Evolutionary conservation across 2,329 filamentous ascomycete species (phyloP), one percentile per base, ranked within the genome.

Genomic region (Cercospora brassicicola): DNA sequence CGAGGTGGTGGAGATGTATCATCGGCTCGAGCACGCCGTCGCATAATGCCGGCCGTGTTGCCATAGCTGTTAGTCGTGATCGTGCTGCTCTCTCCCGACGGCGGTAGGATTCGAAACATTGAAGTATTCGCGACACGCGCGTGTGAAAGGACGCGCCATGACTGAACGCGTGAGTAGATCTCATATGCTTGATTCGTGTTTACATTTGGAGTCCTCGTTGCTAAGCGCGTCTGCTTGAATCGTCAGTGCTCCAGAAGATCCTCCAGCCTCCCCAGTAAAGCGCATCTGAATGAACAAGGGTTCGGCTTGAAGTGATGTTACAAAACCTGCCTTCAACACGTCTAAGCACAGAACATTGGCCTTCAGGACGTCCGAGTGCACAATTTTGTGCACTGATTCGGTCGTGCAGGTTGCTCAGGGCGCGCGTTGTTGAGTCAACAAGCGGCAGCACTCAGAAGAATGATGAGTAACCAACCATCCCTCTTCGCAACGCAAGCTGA

Each of bases 51-150:
- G 28, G 61, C 61, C 4, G 15, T 63, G 61, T 63, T 63, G 42
- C 61, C 61, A 63, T 63, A 55, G 61, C 61, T 55, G 61, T 63
- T 63, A 28, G 42, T 55, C 9, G 61, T 63, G 30, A 63, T 53
- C 18, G 26, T 63, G 45, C 61, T 63, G 61, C 61, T 63, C 33
- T 63, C 61, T 31, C 61, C 61, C 0, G 61, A 55, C 0, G 61
- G 61, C 9, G 61, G 48, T 30, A 63, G 2, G 39, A 63, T 63
- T 36, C 61, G 61, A 55, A 63, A 63, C 61, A 63, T 63, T 31
- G 55, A 39, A 11, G 31, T 63, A 7, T 4, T 26, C 42, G 42
- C 28, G 61, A 55, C 61, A 33, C 45, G 48, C 10, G 26, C 31
- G 30, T 33, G 31, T 63, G 23, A 11, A 30, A 20, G 7, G 5